phyloP scores from a whole-genome alignment of 371 early-diverging fungal genomes.

The Spraguea lophii region DNA sequence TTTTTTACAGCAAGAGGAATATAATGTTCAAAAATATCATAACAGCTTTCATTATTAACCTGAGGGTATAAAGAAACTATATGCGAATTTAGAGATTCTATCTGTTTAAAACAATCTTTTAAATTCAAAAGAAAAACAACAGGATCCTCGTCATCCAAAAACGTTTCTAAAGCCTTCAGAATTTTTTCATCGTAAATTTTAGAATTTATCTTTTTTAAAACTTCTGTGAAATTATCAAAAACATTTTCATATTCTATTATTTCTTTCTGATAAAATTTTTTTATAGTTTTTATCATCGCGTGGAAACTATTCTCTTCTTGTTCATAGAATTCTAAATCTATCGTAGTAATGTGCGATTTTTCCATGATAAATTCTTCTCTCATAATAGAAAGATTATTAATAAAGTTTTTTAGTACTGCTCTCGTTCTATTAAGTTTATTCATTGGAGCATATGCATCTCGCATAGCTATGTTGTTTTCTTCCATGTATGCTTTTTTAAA shows the following conservation, averaged over 20 bases:
- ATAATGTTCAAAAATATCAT: neutral
- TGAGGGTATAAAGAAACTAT: neutral
- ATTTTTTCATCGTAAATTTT: neutral
- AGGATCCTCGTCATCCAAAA: neutral
- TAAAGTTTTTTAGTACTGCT: too few relatives aligned
- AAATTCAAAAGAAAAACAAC: neutral
- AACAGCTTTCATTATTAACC: neutral
- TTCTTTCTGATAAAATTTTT: neutral
- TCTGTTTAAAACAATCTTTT: neutral
- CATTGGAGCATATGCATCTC: too few relatives aligned
- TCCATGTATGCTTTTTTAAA: too few relatives aligned
- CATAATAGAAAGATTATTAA: too few relatives aligned
- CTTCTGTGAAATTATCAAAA: neutral
- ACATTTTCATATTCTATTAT: neutral
- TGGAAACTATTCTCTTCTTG: neutral
- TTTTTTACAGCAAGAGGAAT: neutral
- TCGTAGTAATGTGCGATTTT: too few relatives aligned
- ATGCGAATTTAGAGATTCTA: neutral
- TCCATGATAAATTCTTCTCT: too few relatives aligned
- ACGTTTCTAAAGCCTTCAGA: neutral
- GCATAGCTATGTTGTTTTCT: too few relatives aligned
- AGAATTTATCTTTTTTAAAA: neutral
- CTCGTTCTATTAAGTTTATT: too few relatives aligned
- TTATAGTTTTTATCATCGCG: neutral
- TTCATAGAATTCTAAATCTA: neutral